A percentile compares a stretch with the other conserved stretches of the same genome.
Evolutionary conservation across 495 filamentous ascomycete genomes (phyloP).

Genomic region (Penicillium tannophilum): DNA sequence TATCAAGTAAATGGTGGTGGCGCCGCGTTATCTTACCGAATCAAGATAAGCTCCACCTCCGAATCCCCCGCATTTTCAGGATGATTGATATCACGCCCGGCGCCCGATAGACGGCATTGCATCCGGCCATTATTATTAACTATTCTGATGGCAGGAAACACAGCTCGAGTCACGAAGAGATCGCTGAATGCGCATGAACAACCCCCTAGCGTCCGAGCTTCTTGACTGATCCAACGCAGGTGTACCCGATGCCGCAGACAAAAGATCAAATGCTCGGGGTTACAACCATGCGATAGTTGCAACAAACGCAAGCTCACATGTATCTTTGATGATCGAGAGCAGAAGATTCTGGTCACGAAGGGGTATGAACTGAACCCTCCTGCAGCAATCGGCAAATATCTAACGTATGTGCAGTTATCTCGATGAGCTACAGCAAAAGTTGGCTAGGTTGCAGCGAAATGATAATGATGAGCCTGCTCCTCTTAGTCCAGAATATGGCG

Average conservation of each 20-base stretch:
- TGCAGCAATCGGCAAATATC: not conserved
- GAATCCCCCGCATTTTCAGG: slow-evolving; percentile 16
- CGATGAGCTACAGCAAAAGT: slow-evolving; percentile 38
- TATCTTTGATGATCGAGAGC: slow-evolving; percentile 42
- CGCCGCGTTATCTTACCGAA: slow-evolving; percentile 3
- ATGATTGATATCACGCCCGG: slow-evolving; percentile 8
- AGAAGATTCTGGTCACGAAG: slow-evolving; percentile 46
- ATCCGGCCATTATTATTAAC: slow-evolving; percentile 5
- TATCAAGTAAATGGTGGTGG: not conserved
- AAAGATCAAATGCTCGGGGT: slow-evolving; percentile 49
- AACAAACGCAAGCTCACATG: slow-evolving; percentile 46
- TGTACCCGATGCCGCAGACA: slow-evolving; percentile 48
- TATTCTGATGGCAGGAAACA: slow-evolving; percentile 22
- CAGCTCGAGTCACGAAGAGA: slow-evolving; percentile 36
- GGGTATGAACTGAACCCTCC: slow-evolving; percentile 25
- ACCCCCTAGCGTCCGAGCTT: not conserved
- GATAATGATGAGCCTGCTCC: slow-evolving; percentile 19
- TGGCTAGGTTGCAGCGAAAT: slow-evolving; percentile 29
- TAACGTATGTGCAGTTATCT: slow-evolving; percentile 33
- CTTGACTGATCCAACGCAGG: slow-evolving; percentile 18
- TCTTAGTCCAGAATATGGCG: slow-evolving; percentile 19
- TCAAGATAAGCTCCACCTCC: slow-evolving; percentile 12
- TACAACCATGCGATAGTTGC: slow-evolving; percentile 44
- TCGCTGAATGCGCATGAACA: slow-evolving; percentile 42
- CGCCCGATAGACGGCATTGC: not conserved